A percentile compares a stretch with the other conserved stretches of the same genome.
These are phyloP conservation scores for Trametes maxima DNA, from an alignment of 768 basidiomycete species.

Conservation along the genomic window DNA sequence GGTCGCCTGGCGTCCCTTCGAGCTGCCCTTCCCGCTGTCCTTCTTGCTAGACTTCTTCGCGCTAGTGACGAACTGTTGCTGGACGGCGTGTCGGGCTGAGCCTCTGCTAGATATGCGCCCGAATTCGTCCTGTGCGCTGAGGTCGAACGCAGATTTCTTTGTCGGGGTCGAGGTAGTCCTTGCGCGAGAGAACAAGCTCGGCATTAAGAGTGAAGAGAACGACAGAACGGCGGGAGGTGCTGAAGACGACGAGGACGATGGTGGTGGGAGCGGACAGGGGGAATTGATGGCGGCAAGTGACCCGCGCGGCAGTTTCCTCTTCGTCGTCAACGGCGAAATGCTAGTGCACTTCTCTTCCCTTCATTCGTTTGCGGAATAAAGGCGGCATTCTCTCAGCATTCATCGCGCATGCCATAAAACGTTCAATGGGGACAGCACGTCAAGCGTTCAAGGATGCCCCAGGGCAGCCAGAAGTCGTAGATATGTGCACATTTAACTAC, in stretches of 20 bases:
- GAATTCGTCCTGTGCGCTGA: slow-evolving; percentile 59
- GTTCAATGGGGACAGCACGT: not conserved
- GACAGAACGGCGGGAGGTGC: slow-evolving; percentile 13
- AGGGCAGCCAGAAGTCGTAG: not conserved
- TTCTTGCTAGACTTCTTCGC: slow-evolving; percentile 20
- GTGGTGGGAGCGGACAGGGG: slow-evolving; percentile 22
- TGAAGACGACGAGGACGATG: slow-evolving; percentile 21
- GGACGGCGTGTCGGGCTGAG: slow-evolving; percentile 39
- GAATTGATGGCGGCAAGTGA: slow-evolving; percentile 19
- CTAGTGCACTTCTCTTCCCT: slow-evolving; percentile 6
- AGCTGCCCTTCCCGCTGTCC: slow-evolving; percentile 26
- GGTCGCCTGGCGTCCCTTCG: slow-evolving; percentile 38
- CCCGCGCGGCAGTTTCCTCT: slow-evolving; percentile 19
- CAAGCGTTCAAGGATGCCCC: not conserved
- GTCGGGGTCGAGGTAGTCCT: slow-evolving; percentile 60
- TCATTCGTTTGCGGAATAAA: slow-evolving; percentile 13
- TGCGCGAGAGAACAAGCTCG: slow-evolving; percentile 72
- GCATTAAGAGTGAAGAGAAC: slow-evolving; percentile 50
- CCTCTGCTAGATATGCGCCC: slow-evolving; percentile 56
- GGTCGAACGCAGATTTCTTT: slow-evolving; percentile 30
- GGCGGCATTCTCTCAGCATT: slow-evolving; percentile 4
- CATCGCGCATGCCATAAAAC: not conserved
- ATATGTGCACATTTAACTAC: not conserved
- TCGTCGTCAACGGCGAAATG: slow-evolving; percentile 22
- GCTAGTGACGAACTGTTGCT: slow-evolving; percentile 24